Base-by-base conservation (phyloP, 306 rosid species). In the Adenanthera pavonina region DNA sequence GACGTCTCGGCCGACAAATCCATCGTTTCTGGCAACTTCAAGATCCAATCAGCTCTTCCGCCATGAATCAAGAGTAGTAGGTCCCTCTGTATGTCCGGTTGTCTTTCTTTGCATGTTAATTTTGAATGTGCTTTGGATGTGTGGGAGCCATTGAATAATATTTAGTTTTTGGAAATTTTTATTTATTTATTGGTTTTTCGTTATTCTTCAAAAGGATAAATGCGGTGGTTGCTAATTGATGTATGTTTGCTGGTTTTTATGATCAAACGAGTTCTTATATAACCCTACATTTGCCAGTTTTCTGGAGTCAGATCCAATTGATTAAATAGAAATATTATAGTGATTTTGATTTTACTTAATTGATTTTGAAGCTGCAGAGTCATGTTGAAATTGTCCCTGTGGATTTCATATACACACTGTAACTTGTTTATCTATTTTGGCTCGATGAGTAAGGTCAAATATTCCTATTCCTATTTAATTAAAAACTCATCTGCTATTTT, bases 41-140 rank as follows among this genome's bases (percentile, higher is more conserved):
- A 76, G 60, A 0, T 60, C 75, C 30, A 36, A n/a, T n/a, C 33
- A 12, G 20, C 77, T 47, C 65, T 4, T 14, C 80, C 62, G 64
- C 38, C 83, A 73, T 86, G 89, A 86, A 86, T 83, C 84, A 86
- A 59, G 89, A 86, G 33, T 86, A 86, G 89, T 86, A 83, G 9
- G 84, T 86, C 70, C 59, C 74, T 78, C 47, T 77, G 3, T 3
- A 2, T 66, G 10, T 43, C 60, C 48, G 1, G 1, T 67, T 44
- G 2, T 20, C 36, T 14, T 60, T 76, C 34, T 12, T 13, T 81
- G n/a, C 53, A 52, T 51, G 25, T 41, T 4, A 34, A 62, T 33
- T 33, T 65, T 35, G 25, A n/a, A 20, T 65, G 20, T 6, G 13
- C 36, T 69, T 13, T n/a, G 43, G 15, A 33, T 51, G 33, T 51